Conservation (phyloP, 2,329 filamentous ascomycete genomes). For the Ophiostoma sp. region DNA sequence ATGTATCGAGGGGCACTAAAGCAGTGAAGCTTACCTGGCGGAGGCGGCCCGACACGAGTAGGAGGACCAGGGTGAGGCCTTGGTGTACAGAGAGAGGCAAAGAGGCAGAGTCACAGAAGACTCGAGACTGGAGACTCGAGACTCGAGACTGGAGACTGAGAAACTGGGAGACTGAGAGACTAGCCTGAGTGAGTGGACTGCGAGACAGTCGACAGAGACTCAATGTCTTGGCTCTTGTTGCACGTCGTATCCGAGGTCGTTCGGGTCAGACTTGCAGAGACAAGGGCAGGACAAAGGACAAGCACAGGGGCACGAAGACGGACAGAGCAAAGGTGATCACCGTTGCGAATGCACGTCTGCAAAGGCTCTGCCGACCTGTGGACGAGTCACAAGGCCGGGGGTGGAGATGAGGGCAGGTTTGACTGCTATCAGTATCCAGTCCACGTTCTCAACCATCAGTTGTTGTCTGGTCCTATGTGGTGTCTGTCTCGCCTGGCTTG, state of each 20-base stretch:
- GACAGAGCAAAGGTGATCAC: background rate
- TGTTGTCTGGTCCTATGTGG: background rate
- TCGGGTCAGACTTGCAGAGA: background rate
- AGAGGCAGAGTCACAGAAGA: background rate
- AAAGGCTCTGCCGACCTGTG: background rate
- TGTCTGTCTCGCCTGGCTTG: background rate
- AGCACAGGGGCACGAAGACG: background rate
- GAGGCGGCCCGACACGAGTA: background rate
- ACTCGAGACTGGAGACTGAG: too few relatives aligned
- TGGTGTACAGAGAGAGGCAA: background rate
- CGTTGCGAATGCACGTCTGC: conserved; percentile 14
- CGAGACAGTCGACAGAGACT: background rate
- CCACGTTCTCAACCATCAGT: background rate
- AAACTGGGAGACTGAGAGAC: too few relatives aligned
- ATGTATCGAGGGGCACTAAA: too few relatives aligned
- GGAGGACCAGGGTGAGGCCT: too few relatives aligned
- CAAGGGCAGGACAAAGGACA: background rate
- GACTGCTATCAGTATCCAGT: background rate
- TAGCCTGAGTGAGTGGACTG: too few relatives aligned
- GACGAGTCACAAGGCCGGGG: background rate
- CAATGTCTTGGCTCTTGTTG: conserved; percentile 9
- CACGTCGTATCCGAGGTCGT: conserved; percentile 12
- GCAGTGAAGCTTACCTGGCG: background rate
- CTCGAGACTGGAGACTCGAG: too few relatives aligned
- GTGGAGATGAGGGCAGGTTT: background rate